Evolutionary conservation across 1,284 basidiomycete genomes (phyloP).

Genomic region (Mycena sp.): DNA sequence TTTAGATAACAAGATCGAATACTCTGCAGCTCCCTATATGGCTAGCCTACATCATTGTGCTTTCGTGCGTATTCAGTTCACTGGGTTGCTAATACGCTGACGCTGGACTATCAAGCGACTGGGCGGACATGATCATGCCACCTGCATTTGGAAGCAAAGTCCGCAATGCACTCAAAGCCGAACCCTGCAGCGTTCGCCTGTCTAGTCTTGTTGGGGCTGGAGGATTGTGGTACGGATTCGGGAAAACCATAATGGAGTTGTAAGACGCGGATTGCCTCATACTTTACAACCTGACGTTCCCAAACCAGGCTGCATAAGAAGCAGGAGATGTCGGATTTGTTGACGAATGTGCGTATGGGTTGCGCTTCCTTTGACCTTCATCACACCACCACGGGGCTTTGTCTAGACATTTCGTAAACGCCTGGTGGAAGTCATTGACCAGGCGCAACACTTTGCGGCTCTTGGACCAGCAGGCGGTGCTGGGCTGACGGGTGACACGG

Average conservation of each 20-base stretch:
- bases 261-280: constrained; percentile 47
- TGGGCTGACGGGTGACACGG: constrained; percentile 60
- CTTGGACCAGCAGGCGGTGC: constrained; percentile 67
- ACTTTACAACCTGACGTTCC: neutral
- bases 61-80: constrained; percentile 62
- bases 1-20: constrained; percentile 74
- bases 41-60: constrained; percentile 85
- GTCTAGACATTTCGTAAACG: constrained; percentile 81
- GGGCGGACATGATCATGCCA: constrained; percentile 87
- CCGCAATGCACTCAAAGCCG: constrained; percentile 85
- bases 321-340: constrained; percentile 71
- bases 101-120: constrained; percentile 53
- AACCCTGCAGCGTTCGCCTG: constrained; percentile 82
- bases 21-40: constrained; percentile 78
- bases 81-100: neutral
- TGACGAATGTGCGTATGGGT: constrained; percentile 64
- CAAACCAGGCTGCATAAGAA: constrained; percentile 54
- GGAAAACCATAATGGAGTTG: constrained; percentile 84
- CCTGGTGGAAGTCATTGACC: constrained; percentile 85
- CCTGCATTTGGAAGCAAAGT: constrained; percentile 79
- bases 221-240: constrained; percentile 91
- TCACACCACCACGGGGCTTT: constrained; percentile 8
- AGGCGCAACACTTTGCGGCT: constrained; percentile 89
- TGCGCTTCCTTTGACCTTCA: constrained; percentile 8
- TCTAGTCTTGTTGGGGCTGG: constrained; percentile 86